A percentile compares a stretch with the other conserved stretches of the same genome.
These are phyloP conservation scores for Pythium monospermum DNA, from an alignment of 352 stramenopile genomes.

Conservation along the genomic window DNA sequence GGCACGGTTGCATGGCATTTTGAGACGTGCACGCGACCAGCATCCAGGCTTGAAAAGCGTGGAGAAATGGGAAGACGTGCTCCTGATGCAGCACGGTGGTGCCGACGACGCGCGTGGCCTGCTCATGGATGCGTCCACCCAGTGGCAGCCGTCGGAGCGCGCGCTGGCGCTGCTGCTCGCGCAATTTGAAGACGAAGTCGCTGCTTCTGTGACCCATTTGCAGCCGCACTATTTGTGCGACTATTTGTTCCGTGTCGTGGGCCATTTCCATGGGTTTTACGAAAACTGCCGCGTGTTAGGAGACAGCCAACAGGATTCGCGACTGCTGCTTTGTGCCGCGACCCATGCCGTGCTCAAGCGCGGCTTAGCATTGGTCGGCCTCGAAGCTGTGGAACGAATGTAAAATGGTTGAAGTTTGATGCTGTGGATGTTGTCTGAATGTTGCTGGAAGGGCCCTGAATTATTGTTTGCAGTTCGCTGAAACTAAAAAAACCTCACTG, in stretches of 20 bases:
- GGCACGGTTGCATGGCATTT: constrained; percentile 65
- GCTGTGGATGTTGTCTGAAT: no score
- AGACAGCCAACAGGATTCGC: constrained; percentile 54
- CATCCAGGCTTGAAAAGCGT: constrained; percentile 15
- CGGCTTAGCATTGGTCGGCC: constrained; percentile 60
- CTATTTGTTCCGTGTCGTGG: constrained; percentile 76
- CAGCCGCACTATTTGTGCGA: constrained; percentile 76
- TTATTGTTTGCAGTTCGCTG: no score
- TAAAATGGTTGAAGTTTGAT: no score
- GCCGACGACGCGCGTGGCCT: constrained; percentile 31
- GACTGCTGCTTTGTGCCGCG: constrained; percentile 67
- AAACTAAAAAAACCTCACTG: no score
- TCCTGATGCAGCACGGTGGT: constrained; percentile 22
- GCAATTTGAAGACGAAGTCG: constrained; percentile 79
- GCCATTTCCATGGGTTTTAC: constrained; percentile 80
- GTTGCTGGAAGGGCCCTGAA: no score
- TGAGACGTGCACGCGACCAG: constrained; percentile 45
- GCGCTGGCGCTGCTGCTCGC: constrained; percentile 62
- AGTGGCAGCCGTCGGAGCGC: constrained; percentile 69
- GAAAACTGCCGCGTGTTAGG: constrained; percentile 72
- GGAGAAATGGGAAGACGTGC: constrained; percentile 26
- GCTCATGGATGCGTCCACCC: constrained; percentile 31
- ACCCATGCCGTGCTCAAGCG: constrained; percentile 64
- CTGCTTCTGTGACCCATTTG: constrained; percentile 44
- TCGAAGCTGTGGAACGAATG: constrained; percentile 72